A percentile compares a stretch with the other conserved stretches of the same genome.
phyloP scores from a whole-genome alignment of 768 basidiomycete genomes.

The Daedaleopsis nitida region DNA sequence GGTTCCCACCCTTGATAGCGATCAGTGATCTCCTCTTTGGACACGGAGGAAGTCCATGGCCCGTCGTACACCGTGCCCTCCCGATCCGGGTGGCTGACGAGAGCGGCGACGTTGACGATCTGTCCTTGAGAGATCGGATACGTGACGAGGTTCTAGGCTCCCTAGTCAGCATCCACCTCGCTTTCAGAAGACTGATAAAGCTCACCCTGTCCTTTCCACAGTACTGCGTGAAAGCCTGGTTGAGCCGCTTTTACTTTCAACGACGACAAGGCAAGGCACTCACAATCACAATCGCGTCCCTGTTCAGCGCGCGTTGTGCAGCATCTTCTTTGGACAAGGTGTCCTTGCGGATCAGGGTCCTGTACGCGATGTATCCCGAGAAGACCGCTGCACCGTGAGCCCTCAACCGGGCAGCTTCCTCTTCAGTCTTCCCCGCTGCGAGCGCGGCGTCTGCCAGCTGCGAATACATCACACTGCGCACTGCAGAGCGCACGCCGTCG shows the following conservation, averaged over 20 bases:
- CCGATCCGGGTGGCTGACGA: not conserved
- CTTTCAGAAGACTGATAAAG: not conserved
- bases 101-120: slow-evolving; percentile 8
- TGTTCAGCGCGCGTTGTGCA: not conserved
- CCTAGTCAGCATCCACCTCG: not conserved
- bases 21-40: not conserved
- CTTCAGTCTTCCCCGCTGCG: not conserved
- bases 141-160: slow-evolving; percentile 4
- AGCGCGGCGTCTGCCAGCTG: slow-evolving; percentile 5
- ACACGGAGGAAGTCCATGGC: not conserved
- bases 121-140: slow-evolving; percentile 15
- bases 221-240: not conserved
- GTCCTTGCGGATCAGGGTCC: slow-evolving; percentile 1
- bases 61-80: slow-evolving; percentile 6
- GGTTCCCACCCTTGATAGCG: slow-evolving; percentile 12
- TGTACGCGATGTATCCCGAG: slow-evolving; percentile 5
- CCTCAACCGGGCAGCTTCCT: slow-evolving; percentile 1
- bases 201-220: slow-evolving; percentile 14
- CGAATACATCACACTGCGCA: slow-evolving; percentile 11
- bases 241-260: not conserved
- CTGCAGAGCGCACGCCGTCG: slow-evolving; percentile 28
- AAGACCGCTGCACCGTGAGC: not conserved
- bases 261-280: not conserved
- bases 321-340: not conserved
- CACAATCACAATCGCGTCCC: not conserved